A percentile compares a stretch with the other conserved stretches of the same genome.
These are phyloP conservation scores for Microsporum canis DNA, from an alignment of 2,329 filamentous ascomycete species.

Conservation along the genomic window DNA sequence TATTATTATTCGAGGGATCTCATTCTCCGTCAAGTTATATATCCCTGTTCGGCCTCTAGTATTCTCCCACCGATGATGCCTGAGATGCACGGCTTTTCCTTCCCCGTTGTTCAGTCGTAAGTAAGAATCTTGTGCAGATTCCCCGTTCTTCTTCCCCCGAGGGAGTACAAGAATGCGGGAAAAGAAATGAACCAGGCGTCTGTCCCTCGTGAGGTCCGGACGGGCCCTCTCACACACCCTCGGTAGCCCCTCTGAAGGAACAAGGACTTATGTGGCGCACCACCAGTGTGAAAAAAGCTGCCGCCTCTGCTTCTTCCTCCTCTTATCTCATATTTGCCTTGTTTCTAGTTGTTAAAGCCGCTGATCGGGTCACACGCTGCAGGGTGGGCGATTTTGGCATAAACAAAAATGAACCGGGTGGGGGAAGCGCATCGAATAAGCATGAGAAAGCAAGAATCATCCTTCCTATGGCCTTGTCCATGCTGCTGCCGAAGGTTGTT, in stretches of 20 bases:
- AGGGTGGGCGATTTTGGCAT: not conserved
- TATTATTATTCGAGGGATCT: not conserved
- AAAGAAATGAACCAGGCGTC: not conserved
- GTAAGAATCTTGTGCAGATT: not conserved
- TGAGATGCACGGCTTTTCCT: not conserved
- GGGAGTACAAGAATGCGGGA: not conserved
- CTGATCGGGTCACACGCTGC: slow-evolving; percentile 4
- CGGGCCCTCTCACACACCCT: not conserved
- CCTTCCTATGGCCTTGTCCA: not conserved
- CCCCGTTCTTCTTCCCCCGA: not conserved
- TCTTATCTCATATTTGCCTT: not conserved
- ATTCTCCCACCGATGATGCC: not conserved
- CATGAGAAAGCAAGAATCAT: not conserved
- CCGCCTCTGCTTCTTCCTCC: not conserved
- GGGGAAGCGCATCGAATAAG: not conserved
- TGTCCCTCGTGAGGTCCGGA: slow-evolving; percentile 2
- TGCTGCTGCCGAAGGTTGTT: not conserved
- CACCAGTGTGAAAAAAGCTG: not conserved
- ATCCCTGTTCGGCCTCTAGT: not conserved
- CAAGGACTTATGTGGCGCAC: slow-evolving; percentile 1
- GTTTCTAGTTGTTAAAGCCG: not conserved
- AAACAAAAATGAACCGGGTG: not conserved
- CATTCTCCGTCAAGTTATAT: not conserved
- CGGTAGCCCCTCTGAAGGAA: not conserved
- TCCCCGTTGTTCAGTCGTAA: not conserved